These are phyloP conservation scores for Kwoniella mangroviensis DNA, from an alignment of 768 basidiomycete genomes.

Conservation along the genomic window DNA sequence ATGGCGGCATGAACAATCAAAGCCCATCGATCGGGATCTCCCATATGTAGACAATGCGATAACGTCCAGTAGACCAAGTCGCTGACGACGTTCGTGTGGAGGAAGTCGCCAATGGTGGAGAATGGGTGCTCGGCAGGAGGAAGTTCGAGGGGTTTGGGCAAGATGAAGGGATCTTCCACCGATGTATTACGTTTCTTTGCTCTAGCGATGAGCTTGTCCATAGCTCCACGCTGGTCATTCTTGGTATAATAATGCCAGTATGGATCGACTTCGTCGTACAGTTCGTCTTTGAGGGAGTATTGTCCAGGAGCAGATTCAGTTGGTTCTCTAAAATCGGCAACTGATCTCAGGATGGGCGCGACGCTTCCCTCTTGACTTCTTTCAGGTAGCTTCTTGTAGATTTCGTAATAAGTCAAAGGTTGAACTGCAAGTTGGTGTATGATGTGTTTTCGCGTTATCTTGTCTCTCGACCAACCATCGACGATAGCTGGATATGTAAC, in stretches of 20 bases:
- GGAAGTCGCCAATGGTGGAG: constrained; percentile 66
- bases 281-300: constrained; percentile 85
- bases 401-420: constrained; percentile 84
- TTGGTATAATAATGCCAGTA: constrained; percentile 95
- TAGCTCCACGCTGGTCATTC: constrained; percentile 91
- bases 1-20: constrained; percentile 20
- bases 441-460: constrained; percentile 78
- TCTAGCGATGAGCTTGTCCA: constrained; percentile 69
- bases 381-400: constrained; percentile 88
- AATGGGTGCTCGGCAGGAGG: constrained; percentile 67
- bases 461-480: constrained; percentile 68
- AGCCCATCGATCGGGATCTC: constrained; percentile 35
- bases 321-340: constrained; percentile 81
- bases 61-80: constrained; percentile 80
- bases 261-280: constrained; percentile 85
- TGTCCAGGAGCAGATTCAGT: constrained; percentile 75
- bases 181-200: constrained; percentile 68
- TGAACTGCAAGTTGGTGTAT: constrained; percentile 88
- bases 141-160: constrained; percentile 73
- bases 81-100: constrained; percentile 72
- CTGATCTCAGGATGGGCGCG: constrained; percentile 74
- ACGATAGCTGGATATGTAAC: constrained; percentile 80
- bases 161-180: constrained; percentile 70
- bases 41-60: constrained; percentile 41
- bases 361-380: constrained; percentile 84